A percentile compares a stretch with the other conserved stretches of the same genome.
Evolutionary conservation across 2,329 filamentous ascomycete species (phyloP).

Genomic region (Periconia macrospinosa): DNA sequence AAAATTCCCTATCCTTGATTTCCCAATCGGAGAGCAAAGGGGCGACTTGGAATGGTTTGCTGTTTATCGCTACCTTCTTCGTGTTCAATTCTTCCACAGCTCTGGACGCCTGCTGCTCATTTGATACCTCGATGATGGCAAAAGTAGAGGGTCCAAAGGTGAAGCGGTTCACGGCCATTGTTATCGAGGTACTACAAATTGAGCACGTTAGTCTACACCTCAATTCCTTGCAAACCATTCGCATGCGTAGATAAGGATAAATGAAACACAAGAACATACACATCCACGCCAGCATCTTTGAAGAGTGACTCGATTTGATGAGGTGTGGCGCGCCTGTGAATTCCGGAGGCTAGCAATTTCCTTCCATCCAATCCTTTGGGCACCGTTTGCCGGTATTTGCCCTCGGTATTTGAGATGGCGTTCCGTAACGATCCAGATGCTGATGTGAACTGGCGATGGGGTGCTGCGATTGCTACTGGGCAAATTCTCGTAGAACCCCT

Average conservation of each 20-base stretch:
- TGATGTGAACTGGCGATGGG: conserved; percentile 17
- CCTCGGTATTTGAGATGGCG: background rate
- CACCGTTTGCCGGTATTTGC: background rate
- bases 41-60: background rate
- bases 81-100: conserved; percentile 11
- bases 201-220: too few relatives aligned
- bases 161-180: conserved; percentile 23
- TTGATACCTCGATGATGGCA: conserved; percentile 20
- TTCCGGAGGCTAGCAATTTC: background rate
- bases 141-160: conserved; percentile 12
- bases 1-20: too few relatives aligned
- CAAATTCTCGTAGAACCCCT: conserved; percentile 9
- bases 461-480: conserved; percentile 7
- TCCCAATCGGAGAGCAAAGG: background rate
- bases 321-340: background rate
- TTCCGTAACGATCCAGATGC: background rate
- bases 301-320: conserved; percentile 17
- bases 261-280: conserved; percentile 16
- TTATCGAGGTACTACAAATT: conserved; percentile 16
- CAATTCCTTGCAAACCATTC: background rate
- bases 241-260: background rate
- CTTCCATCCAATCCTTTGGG: background rate
- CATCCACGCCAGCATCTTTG: conserved; percentile 12
- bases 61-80: background rate
- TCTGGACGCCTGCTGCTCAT: conserved; percentile 18